Evolutionary conservation across 2,329 filamentous ascomycete species (phyloP).

Genomic region (Graphilbum sp.): DNA sequence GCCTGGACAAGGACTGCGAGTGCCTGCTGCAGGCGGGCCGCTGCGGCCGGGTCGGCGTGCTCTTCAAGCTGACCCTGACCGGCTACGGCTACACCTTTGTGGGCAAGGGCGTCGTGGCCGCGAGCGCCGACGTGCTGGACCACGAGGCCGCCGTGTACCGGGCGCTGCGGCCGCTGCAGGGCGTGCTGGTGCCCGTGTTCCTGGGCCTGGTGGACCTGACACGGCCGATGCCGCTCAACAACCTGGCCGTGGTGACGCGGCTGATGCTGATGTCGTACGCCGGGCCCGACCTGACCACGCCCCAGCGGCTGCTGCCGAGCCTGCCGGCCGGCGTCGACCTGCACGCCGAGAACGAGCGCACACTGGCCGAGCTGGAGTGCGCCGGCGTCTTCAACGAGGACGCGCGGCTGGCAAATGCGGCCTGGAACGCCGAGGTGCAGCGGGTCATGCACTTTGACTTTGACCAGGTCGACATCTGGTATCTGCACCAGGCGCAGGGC

Average conservation of each 20-base stretch:
- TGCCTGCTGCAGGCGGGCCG: neutral
- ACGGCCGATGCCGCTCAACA: slow-evolving; percentile 1
- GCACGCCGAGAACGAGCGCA: too few species aligned
- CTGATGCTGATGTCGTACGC: slow-evolving; percentile 8
- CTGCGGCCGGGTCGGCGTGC: slow-evolving; percentile 1
- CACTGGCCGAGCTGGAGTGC: too few species aligned
- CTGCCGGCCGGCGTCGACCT: too few species aligned
- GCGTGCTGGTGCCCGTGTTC: slow-evolving; percentile 6
- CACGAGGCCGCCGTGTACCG: slow-evolving; percentile 3
- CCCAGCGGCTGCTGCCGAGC: neutral
- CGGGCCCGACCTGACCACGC: neutral
- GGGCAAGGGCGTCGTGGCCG: slow-evolving; percentile 3
- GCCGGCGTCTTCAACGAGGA: too few species aligned
- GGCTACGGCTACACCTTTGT: slow-evolving; percentile 9
- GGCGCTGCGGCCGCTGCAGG: slow-evolving; percentile 3
- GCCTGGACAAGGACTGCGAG: slow-evolving; percentile 1
- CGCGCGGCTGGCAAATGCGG: too few species aligned
- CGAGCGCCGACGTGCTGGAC: neutral
- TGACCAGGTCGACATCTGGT: too few species aligned
- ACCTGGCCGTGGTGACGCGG: slow-evolving; percentile 1
- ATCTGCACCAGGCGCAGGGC: too few species aligned
- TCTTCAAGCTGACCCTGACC: slow-evolving; percentile 6
- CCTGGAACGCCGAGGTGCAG: too few species aligned
- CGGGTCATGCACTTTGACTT: too few species aligned
- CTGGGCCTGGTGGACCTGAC: slow-evolving; percentile 6